Percentiles rank a stretch among this genome's conserved stretches.
These are phyloP conservation scores for Verticillium klebahnii DNA, from an alignment of 2,329 filamentous ascomycete species.

Conservation along the genomic window DNA sequence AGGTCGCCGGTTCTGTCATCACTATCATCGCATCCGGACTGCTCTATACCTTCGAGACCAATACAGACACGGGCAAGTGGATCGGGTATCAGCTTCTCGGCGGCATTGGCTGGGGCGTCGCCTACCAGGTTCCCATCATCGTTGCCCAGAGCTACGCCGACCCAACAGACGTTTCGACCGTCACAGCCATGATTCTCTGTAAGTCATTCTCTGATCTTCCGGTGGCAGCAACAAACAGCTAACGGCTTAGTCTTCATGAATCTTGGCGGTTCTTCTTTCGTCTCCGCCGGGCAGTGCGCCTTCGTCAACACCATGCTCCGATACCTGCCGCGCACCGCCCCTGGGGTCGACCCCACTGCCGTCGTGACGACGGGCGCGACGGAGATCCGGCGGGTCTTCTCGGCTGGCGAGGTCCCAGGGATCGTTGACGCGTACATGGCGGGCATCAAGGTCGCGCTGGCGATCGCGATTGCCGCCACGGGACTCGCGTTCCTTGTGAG, in stretches of 20 bases:
- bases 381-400: conserved; percentile 41
- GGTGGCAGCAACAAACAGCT: not conserved
- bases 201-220: not conserved
- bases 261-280: conserved; percentile 41
- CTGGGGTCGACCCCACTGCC: conserved; percentile 37
- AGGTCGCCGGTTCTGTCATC: conserved; percentile 29
- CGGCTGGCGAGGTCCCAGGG: conserved; percentile 33
- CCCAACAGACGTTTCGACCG: conserved; percentile 38
- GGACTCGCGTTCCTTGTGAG: conserved; percentile 24
- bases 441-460: conserved; percentile 21
- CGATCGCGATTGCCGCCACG: conserved; percentile 18
- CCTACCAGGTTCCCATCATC: conserved; percentile 38
- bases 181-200: conserved; percentile 39
- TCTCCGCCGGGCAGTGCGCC: conserved; percentile 46
- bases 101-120: conserved; percentile 36
- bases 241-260: conserved; percentile 27
- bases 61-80: conserved; percentile 31
- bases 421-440: conserved; percentile 31
- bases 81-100: conserved; percentile 39
- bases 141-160: conserved; percentile 40
- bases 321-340: conserved; percentile 38
- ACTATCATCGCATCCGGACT: conserved; percentile 34
- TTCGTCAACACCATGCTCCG: conserved; percentile 51
- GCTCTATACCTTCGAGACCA: conserved; percentile 32
- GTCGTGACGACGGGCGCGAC: conserved; percentile 51